A percentile compares a stretch with the other conserved stretches of the same genome.
Evolutionary conservation across 1,284 basidiomycete species (phyloP).

Genomic region (Flammula alnicola): DNA sequence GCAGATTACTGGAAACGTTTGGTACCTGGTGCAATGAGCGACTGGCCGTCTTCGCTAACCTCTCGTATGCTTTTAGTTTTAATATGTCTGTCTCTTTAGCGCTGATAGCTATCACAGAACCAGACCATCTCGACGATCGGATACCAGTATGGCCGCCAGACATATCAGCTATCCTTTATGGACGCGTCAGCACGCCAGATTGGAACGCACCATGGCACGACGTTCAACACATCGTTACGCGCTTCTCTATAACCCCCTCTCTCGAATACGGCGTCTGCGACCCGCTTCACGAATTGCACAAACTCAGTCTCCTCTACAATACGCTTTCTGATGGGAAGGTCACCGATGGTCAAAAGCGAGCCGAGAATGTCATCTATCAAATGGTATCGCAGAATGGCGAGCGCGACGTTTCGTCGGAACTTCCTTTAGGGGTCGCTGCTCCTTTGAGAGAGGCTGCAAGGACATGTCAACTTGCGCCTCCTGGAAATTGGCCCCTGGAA

Average conservation of each 20-base stretch:
- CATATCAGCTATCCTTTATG: conserved; percentile 64
- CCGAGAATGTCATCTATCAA: conserved; percentile 63
- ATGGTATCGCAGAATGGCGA: conserved; percentile 61
- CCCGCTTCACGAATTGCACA: conserved; percentile 53
- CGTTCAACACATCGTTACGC: conserved; percentile 50
- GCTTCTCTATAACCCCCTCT: conserved; percentile 58
- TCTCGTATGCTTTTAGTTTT: conserved; percentile 42
- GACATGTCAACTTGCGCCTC: conserved; percentile 80
- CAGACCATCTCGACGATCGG: conserved; percentile 60
- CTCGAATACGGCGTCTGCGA: conserved; percentile 65
- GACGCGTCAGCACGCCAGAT: conserved; percentile 66
- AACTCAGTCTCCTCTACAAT: conserved; percentile 58
- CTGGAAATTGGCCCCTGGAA: conserved; percentile 69
- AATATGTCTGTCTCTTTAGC: conserved; percentile 18
- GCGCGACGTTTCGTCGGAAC: conserved; percentile 50
- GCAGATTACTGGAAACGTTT: conserved; percentile 87
- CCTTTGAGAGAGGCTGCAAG: conserved; percentile 85
- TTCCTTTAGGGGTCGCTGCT: conserved; percentile 78
- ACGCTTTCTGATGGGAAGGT: conserved; percentile 57
- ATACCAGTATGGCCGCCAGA: conserved; percentile 75
- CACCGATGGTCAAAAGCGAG: conserved; percentile 58
- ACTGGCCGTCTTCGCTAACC: conserved; percentile 57
- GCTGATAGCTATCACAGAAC: conserved; percentile 35
- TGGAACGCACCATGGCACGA: conserved; percentile 64
- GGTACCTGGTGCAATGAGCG: conserved; percentile 59